Evolutionary conservation across 2,329 filamentous ascomycete species (phyloP).

Genomic region (Diaporthe aspalathi): DNA sequence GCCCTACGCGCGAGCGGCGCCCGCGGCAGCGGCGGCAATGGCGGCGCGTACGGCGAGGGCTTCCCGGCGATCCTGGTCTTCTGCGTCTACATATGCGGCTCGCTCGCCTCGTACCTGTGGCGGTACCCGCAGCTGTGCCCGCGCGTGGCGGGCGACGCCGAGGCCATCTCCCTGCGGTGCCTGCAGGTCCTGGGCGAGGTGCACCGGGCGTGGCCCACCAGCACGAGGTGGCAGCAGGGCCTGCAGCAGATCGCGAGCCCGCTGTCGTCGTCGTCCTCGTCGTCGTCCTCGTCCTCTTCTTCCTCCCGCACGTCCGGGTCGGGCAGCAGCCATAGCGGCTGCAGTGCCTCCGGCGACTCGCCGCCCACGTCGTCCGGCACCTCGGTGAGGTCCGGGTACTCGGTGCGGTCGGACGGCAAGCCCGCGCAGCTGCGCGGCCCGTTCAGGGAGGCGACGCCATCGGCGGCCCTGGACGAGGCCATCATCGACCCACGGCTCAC

Average conservation of each 20-base stretch:
- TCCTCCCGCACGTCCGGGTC: slow-evolving; percentile 24
- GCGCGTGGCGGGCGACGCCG: slow-evolving; percentile 42
- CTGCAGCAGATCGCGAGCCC: slow-evolving; percentile 41
- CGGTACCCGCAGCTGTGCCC: slow-evolving; percentile 47
- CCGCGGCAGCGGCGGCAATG: neutral
- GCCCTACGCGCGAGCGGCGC: slow-evolving; percentile 41
- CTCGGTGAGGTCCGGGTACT: slow-evolving; percentile 23
- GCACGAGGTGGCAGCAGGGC: slow-evolving; percentile 42
- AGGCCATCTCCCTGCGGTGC: slow-evolving; percentile 43
- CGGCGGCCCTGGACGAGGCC: slow-evolving; percentile 12
- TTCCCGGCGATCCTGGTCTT: slow-evolving; percentile 53
- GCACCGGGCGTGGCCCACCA: slow-evolving; percentile 42
- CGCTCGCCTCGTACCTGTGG: slow-evolving; percentile 49
- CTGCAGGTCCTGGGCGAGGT: slow-evolving; percentile 42
- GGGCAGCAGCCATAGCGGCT: slow-evolving; percentile 26
- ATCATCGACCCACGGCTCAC: slow-evolving; percentile 37
- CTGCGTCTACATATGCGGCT: slow-evolving; percentile 55
- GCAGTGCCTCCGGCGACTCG: slow-evolving; percentile 25
- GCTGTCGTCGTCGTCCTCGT: slow-evolving; percentile 28
- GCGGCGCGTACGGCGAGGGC: slow-evolving; percentile 43
- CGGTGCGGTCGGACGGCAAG: neutral
- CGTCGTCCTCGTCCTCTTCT: neutral
- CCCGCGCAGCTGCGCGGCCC: neutral
- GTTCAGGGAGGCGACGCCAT: neutral
- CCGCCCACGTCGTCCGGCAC: slow-evolving; percentile 33